These are phyloP conservation scores for Brassica rapa DNA, from an alignment of 345 rosid species.

Conservation along the genomic window DNA sequence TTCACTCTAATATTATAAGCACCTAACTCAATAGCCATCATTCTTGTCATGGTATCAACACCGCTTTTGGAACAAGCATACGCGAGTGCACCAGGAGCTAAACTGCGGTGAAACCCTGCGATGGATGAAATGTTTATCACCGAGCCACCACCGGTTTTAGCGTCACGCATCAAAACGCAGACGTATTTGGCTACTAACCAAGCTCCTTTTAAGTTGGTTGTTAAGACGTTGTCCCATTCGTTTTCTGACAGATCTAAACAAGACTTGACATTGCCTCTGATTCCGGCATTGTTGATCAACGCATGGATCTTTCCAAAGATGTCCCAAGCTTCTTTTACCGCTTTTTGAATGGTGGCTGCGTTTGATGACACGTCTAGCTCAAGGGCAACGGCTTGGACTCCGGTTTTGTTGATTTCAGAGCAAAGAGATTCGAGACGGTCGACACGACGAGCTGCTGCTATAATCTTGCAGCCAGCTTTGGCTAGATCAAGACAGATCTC, in stretches of 20 bases:
- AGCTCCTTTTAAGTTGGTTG: not conserved
- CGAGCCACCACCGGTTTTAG: not conserved
- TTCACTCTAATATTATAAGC: not conserved
- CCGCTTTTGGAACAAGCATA: not conserved
- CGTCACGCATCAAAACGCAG: not conserved
- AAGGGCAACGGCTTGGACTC: not conserved
- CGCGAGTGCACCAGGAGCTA: not conserved
- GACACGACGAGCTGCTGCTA: not conserved
- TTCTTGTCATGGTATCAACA: not conserved
- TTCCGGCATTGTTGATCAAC: not conserved
- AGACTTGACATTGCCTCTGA: not conserved
- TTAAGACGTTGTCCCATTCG: not conserved
- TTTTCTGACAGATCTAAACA: not conserved
- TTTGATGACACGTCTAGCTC: not conserved
- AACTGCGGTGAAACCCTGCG: not conserved
- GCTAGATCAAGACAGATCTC: not conserved
- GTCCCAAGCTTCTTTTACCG: not conserved
- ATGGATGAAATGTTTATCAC: not conserved
- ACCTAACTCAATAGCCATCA: not conserved
- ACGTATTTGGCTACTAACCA: not conserved
- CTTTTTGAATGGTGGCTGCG: not conserved
- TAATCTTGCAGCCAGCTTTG: not conserved
- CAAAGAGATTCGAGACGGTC: not conserved
- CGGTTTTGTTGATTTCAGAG: not conserved
- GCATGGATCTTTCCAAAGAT: not conserved